Base-by-base conservation (phyloP, 352 stramenopile species). In the Phytophthora pseudosyringae region DNA sequence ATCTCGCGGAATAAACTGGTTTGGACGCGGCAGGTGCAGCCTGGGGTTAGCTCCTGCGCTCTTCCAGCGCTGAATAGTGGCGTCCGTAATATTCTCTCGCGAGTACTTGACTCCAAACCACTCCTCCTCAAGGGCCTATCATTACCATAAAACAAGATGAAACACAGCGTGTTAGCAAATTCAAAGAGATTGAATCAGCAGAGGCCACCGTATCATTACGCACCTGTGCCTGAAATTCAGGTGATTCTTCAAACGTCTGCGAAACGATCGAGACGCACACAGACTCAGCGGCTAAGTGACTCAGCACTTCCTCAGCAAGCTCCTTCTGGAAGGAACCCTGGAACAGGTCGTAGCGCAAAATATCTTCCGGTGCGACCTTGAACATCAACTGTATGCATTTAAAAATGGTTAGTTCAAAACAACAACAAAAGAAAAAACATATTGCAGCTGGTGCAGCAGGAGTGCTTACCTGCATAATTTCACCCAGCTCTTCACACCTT, bases 1-100 rank as follows among this genome's bases (percentile, higher is more conserved):
- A 58, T 93, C 76, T 16, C 62, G 69, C 21, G 85, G 83, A 55
- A 93, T 91, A 60, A 91, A 93, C 43, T 74, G 80, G 53, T 93
- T 93, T 21, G 59, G 75, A 32, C 65, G 73, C 32, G 80, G 83
- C n/a, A 91, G 63, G 39, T 76, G 67, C 49, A 93, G 67, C 44
- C 78, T 75, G 0, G 68, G 12, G 44, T 90, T 89, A 33, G 40
- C 36, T 18, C 47, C 52, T 25, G 59, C 67, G 18, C 50, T 67
- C 50, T 71, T 76, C 84, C 84, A 93, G 36, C 46, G 43, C 15
- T 68, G 28, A 21, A 88, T 65, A 33, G 66, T 66, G 8, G 47
- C 40, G 7, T 67, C 40, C 11, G 41, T 44, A 33, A 93, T 78
- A 25, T 71, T 45, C 41, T 89, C 76, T 25, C 65, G 78, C 3